A percentile compares a stretch with the other conserved stretches of the same genome.
These are phyloP conservation scores for Arctium minus DNA, from an alignment of 129 eudicot genomes.

Conservation along the genomic window DNA sequence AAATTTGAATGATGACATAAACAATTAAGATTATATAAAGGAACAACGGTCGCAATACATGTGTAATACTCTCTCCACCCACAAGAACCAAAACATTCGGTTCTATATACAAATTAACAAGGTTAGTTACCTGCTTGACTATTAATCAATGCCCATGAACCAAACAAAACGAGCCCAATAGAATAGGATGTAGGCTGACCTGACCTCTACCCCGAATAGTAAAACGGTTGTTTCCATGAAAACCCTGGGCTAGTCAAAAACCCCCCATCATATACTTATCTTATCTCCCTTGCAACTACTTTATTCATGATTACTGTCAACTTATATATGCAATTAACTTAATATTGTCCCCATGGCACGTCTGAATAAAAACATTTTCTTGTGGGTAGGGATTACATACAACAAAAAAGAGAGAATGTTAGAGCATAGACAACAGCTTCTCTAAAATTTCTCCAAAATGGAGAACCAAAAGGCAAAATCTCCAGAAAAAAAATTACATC, in stretches of 20 bases:
- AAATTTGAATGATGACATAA: background rate
- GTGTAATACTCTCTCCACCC: background rate
- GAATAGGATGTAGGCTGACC: background rate
- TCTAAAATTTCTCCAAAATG: too few species aligned
- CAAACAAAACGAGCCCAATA: background rate
- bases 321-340: background rate
- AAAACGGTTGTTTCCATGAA: background rate
- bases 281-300: background rate
- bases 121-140: background rate
- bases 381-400: background rate
- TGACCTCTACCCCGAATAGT: background rate
- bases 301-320: background rate
- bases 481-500: too few species aligned
- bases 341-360: too few species aligned
- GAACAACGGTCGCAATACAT: background rate
- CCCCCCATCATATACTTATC: background rate
- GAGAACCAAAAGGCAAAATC: too few species aligned
- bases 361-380: background rate
- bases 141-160: background rate
- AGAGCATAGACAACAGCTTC: too few species aligned
- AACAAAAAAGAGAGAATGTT: background rate
- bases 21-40: background rate
- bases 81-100: background rate
- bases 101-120: too few species aligned
- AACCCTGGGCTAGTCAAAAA: background rate